These are phyloP conservation scores for Didymella segeticola DNA, from an alignment of 2,329 filamentous ascomycete species.

Conservation along the genomic window DNA sequence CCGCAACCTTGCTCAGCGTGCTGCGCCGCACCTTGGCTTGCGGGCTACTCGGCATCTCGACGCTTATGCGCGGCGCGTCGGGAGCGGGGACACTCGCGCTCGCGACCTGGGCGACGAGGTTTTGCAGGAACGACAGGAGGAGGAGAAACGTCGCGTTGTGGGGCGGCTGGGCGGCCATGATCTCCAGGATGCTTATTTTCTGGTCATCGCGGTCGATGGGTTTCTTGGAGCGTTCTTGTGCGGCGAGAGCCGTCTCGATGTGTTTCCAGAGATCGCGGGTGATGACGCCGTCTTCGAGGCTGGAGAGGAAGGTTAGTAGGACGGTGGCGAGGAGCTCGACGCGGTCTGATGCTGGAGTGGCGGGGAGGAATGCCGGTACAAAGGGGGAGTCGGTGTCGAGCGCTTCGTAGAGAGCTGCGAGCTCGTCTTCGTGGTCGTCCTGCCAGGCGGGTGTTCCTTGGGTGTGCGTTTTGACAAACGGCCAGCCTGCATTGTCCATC, in stretches of 20 bases:
- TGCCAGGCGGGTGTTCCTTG: constrained; percentile 52
- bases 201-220: constrained; percentile 59
- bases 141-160: constrained; percentile 93
- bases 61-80: constrained; percentile 35
- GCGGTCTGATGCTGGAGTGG: constrained; percentile 69
- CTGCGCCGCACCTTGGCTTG: constrained; percentile 47
- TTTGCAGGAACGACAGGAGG: constrained; percentile 75
- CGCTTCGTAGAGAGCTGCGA: constrained; percentile 63
- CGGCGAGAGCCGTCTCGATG: constrained; percentile 35
- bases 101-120: constrained; percentile 63
- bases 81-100: constrained; percentile 29
- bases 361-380: constrained; percentile 62
- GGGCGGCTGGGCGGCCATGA: constrained; percentile 70
- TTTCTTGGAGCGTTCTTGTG: constrained; percentile 52
- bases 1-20: constrained; percentile 54
- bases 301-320: constrained; percentile 75
- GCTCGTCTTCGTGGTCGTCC: constrained; percentile 51
- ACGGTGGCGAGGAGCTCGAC: constrained; percentile 77
- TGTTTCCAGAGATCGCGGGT: constrained; percentile 69
- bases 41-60: constrained; percentile 39
- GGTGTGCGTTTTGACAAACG: constrained; percentile 55
- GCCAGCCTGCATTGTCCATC: constrained; percentile 64
- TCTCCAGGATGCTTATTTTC: constrained; percentile 72
- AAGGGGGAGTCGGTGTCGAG: constrained; percentile 75
- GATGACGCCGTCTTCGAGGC: constrained; percentile 80